phyloP scores from a whole-genome alignment of 2,329 filamentous ascomycete species.

The Huntiella decipiens region DNA sequence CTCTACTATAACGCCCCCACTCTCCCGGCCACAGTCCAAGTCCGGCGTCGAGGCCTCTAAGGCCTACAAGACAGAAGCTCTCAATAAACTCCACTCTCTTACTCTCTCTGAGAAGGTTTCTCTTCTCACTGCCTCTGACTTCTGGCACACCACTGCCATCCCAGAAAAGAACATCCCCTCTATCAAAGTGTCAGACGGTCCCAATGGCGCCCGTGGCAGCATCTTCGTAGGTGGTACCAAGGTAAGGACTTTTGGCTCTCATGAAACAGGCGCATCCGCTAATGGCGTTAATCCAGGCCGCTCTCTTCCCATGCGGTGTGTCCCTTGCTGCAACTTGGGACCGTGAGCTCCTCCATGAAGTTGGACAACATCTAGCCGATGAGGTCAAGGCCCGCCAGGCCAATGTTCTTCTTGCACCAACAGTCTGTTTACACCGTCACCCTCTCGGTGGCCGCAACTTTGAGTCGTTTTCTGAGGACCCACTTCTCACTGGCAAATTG shows the following conservation, averaged over 20 bases:
- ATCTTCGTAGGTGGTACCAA: slow-evolving; percentile 50
- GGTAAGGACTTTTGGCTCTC: slow-evolving; percentile 19
- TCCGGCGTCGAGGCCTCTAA: background rate
- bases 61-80: background rate
- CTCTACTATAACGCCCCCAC: too few species aligned
- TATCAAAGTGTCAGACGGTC: slow-evolving; percentile 49
- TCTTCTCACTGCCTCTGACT: slow-evolving; percentile 42
- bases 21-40: background rate
- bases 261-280: slow-evolving; percentile 6
- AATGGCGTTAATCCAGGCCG: slow-evolving; percentile 31
- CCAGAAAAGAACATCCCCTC: slow-evolving; percentile 43
- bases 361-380: slow-evolving; percentile 51
- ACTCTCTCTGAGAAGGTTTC: slow-evolving; percentile 43
- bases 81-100: slow-evolving; percentile 16
- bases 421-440: slow-evolving; percentile 64
- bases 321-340: slow-evolving; percentile 70
- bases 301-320: slow-evolving; percentile 61
- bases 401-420: slow-evolving; percentile 55
- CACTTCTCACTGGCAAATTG: slow-evolving; percentile 54
- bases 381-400: slow-evolving; percentile 57
- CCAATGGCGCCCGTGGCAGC: slow-evolving; percentile 49
- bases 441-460: slow-evolving; percentile 74
- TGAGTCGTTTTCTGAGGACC: slow-evolving; percentile 73
- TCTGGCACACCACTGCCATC: slow-evolving; percentile 50
- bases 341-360: slow-evolving; percentile 44